phyloP scores from a whole-genome alignment of 305 asterid genomes.

The Fraxinus albicans region DNA sequence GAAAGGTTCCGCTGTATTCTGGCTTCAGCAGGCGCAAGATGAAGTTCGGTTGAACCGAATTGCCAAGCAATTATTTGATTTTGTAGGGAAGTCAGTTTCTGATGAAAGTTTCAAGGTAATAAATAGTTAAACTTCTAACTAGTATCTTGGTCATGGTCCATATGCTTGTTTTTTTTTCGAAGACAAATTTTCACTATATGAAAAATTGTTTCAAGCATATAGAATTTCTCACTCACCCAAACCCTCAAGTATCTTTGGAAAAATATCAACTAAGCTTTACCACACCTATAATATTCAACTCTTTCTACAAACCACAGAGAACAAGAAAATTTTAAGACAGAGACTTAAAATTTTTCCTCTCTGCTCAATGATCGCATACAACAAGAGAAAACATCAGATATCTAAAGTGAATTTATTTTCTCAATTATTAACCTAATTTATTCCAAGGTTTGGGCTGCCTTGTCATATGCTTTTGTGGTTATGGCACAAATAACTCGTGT shows the following conservation, averaged over 20 bases:
- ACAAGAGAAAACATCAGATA: not conserved
- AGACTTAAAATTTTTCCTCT: not conserved
- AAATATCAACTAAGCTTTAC: not conserved
- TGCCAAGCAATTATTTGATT: slow-evolving; percentile 77
- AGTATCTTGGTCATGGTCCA: not conserved
- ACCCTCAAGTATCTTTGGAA: not conserved
- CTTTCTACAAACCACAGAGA: not conserved
- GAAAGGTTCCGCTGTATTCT: slow-evolving; percentile 89
- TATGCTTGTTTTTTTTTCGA: not conserved
- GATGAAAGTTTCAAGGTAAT: slow-evolving; percentile 88
- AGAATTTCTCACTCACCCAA: not conserved
- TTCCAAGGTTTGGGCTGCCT: not conserved
- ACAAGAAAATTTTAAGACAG: not conserved
- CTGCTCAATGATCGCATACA: not conserved
- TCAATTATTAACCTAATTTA: not conserved
- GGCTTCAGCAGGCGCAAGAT: slow-evolving; percentile 98
- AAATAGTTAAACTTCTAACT: not conserved
- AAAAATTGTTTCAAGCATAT: not conserved
- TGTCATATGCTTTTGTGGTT: slow-evolving; percentile 12
- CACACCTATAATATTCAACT: not conserved
- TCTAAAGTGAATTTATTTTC: not conserved
- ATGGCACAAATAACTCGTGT: slow-evolving; percentile 4
- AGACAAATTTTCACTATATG: not conserved
- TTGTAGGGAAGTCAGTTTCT: slow-evolving; percentile 85
- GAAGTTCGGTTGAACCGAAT: slow-evolving; percentile 81